Evolutionary conservation across 805 yeast genomes (phyloP).

Genomic region (Ogataea paradorogensis): DNA sequence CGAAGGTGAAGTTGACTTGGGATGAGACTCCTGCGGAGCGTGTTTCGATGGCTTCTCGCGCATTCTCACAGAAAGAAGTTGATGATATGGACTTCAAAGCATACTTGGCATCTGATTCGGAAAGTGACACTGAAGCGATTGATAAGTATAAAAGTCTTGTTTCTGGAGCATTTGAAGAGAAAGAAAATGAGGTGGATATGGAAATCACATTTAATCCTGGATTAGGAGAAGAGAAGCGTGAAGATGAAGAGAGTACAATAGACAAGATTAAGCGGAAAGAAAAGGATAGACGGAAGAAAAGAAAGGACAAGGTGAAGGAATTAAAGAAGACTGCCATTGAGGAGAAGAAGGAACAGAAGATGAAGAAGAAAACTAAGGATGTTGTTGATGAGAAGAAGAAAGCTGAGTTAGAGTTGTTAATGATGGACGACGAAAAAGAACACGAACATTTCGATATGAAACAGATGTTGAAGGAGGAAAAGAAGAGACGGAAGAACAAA

Average conservation of each 20-base stretch:
- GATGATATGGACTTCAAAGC: conserved; percentile 92
- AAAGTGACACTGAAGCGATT: conserved; percentile 43
- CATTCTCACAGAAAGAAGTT: conserved; percentile 83
- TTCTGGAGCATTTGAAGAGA: conserved; percentile 33
- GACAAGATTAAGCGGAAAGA: conserved; percentile 82
- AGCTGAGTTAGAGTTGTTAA: conserved; percentile 72
- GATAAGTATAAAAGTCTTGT: conserved; percentile 60
- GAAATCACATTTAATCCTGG: conserved; percentile 96
- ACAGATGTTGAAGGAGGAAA: conserved; percentile 64
- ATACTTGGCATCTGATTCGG: conserved; percentile 78
- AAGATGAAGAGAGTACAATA: conserved; percentile 62
- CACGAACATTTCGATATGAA: conserved; percentile 72
- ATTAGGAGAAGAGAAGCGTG: conserved; percentile 43
- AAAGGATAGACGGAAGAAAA: conserved; percentile 83
- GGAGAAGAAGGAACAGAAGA: conserved; percentile 44
- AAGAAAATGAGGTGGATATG: conserved; percentile 72
- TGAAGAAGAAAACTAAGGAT: conserved; percentile 26
- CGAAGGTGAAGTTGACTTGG: conserved; percentile 96
- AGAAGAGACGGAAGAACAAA: conserved; percentile 47
- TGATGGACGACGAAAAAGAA: conserved; percentile 60
- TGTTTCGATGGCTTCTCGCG: conserved; percentile 66
- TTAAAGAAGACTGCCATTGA: conserved; percentile 50
- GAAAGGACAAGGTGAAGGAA: conserved; percentile 74
- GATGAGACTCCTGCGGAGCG: conserved; percentile 97
- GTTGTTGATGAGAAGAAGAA: conserved; percentile 41